Base-by-base conservation (phyloP, 768 basidiomycete genomes). In the Auriscalpium orientale region DNA sequence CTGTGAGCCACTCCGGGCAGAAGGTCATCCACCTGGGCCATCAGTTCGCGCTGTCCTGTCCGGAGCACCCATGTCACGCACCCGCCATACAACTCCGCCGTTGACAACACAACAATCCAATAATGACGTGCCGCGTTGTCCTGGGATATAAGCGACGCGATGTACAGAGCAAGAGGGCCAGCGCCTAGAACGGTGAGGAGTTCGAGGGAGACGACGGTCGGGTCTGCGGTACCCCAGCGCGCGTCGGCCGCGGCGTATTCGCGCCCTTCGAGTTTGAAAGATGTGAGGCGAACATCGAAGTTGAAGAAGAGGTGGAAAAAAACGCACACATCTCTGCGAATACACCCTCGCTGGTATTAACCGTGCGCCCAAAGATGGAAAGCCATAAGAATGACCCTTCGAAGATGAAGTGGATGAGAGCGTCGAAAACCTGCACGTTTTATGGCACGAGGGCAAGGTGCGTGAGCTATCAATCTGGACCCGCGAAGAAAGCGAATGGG, bases 361-460 rank as follows among this genome's bases (percentile, higher is more conserved):
- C 87, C 56, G 82, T 77, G 45, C 83, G 74, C 36, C 89, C 89
- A 60, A 91, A 89, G 51, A 78, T 77, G 2, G 89, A 90, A 48
- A 86, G 74, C 69, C 83, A 90, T 36, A 92, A 75, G 74, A 89
- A 92, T 5, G 89, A 83, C 9, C 87, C 90, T 65, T 92, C 90
- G 56, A 89, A 82, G 0, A 75, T 74, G 67, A 89, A 87, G 66
- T 91, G 90, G 56, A 88, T 88, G 66, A 89, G 73, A 4, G 81
- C 88, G 67, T 91, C 89, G 62, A 91, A 91, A 20, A 85, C 79
- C 88, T 89, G 61, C 36, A 33, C 13, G 22, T 20, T 15, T 22
- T 18, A 38, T 49, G 50, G 51, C n/a, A 22, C 59, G 43, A 18
- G 22, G 8, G 35, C 15, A 46, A 28, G 16, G 15, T 18, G 35